Evolutionary conservation across 2,329 filamentous ascomycete genomes (phyloP), one percentile per base, ranked within the genome.

Genomic region (Trichophyton simii): DNA sequence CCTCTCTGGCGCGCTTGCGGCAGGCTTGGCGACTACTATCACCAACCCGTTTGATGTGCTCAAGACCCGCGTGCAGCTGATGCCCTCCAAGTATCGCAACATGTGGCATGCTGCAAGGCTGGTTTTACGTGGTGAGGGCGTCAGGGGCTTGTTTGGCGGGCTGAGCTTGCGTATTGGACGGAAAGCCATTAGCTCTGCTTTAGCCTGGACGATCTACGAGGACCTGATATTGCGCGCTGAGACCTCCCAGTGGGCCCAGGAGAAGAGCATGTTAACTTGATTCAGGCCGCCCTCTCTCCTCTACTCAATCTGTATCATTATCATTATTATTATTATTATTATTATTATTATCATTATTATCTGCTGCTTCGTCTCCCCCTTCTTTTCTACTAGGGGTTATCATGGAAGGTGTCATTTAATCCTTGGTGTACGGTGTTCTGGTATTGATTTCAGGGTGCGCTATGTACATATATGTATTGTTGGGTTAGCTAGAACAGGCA

Each of bases 21-120:
- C 90, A 0, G 87, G 86, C 1, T 77, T 88, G 34, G 95, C 91
- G 61, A 96, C 91, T 0, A 86, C 87, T 3, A 80, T 97, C 42
- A 96, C 94, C 7, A 99, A 99, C 72, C 94, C 94, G 0, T 97
- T 97, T 69, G 94, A 99, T 74, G 91, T 91, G 0, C 86, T 97
- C 73, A 99, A 99, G 78, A 99, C 94, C 22, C 80, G 94, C 58
- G 85, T 99, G 67, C 94, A 99, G 76, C 80, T 99, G 38, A 89
- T 95, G 78, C 94, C 94, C 2, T 79, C 79, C 5, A 81, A 83
- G 62, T 99, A 97, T 71, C 80, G 81, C 38, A 96, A 97, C 69
- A 89, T 92, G 81, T 74, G 88, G 66, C 84, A 88, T 64, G 90
- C 91, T 0, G 85, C 82, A 46, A 82, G 79, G 68, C 81, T 85